phyloP scores from a whole-genome alignment of 2,329 filamentous ascomycete species.

The Sarocladium kiliense region DNA sequence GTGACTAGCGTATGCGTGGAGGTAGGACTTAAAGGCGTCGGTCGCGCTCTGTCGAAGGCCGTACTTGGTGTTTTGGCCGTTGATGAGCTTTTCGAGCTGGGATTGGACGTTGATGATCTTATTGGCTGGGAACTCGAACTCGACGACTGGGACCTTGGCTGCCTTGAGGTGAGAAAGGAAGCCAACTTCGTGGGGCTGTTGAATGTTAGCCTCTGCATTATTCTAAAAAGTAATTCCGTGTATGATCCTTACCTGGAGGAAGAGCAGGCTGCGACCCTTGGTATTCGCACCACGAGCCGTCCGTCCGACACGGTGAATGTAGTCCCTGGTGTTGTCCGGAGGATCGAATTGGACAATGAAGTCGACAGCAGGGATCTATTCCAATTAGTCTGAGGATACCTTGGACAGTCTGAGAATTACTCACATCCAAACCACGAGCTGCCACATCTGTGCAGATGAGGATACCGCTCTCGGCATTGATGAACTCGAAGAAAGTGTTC shows the following conservation, averaged over 20 bases:
- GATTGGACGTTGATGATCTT: slow-evolving; percentile 89
- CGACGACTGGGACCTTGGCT: slow-evolving; percentile 85
- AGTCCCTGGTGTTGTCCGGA: slow-evolving; percentile 82
- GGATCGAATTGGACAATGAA: slow-evolving; percentile 97
- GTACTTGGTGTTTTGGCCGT: slow-evolving; percentile 69
- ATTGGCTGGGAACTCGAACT: slow-evolving; percentile 90
- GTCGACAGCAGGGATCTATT: slow-evolving; percentile 82
- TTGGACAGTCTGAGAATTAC: slow-evolving; percentile 20
- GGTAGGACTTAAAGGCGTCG: slow-evolving; percentile 79
- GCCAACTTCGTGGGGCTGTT: slow-evolving; percentile 80
- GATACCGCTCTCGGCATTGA: slow-evolving; percentile 70
- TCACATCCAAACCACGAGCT: slow-evolving; percentile 81
- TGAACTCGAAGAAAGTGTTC: slow-evolving; percentile 96
- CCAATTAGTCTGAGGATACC: slow-evolving; percentile 12
- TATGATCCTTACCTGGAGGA: slow-evolving; percentile 46
- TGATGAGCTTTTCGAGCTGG: slow-evolving; percentile 88
- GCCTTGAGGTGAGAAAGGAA: slow-evolving; percentile 90
- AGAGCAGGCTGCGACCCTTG: slow-evolving; percentile 86
- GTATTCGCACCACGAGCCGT: slow-evolving; percentile 80
- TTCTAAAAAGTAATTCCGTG: background rate
- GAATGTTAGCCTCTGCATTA: background rate
- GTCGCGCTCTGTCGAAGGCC: slow-evolving; percentile 86
- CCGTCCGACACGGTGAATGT: slow-evolving; percentile 94
- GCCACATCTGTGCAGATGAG: slow-evolving; percentile 96
- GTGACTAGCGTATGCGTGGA: slow-evolving; percentile 88